Percentiles rank a stretch among this genome's conserved stretches.
Conservation (phyloP, 2,329 filamentous ascomycete genomes). For the Geoglossum cookeanum region DNA sequence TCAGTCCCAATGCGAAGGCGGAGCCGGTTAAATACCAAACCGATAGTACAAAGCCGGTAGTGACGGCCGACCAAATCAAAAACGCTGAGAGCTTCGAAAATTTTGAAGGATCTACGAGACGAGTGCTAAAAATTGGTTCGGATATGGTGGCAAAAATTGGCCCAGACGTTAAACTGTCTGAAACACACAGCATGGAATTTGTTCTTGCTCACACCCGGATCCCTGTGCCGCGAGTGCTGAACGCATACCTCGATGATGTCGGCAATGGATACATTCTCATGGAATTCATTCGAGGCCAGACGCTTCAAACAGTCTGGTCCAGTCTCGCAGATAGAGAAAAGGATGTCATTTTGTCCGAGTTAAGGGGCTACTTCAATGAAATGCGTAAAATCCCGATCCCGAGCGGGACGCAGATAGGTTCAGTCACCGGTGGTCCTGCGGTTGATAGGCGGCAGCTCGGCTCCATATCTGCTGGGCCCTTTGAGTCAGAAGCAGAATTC, state of each 20-base stretch:
- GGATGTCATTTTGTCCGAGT: conserved; percentile 5
- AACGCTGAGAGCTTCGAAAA: neutral
- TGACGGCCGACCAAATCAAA: neutral
- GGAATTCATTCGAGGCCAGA: conserved; percentile 8
- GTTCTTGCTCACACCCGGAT: neutral
- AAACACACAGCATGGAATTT: neutral
- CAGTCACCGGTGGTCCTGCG: neutral
- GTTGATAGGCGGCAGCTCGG: neutral
- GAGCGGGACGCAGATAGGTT: conserved; percentile 6
- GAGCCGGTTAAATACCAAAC: no score
- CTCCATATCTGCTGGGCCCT: conserved; percentile 8
- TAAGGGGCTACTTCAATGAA: conserved; percentile 5
- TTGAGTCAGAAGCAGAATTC: conserved; percentile 7
- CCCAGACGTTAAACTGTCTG: neutral
- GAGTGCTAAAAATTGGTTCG: neutral
- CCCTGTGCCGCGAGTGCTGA: neutral
- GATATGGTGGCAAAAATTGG: neutral
- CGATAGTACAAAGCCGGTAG: neutral
- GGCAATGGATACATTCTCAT: conserved; percentile 7
- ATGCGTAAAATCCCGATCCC: conserved; percentile 7
- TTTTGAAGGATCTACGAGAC: neutral
- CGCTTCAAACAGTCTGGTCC: conserved; percentile 5
- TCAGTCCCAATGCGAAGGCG: no score
- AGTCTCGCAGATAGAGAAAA: conserved; percentile 7
- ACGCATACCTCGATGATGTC: neutral